These are phyloP conservation scores for Cyberlindnera maritima DNA, from an alignment of 805 yeast genomes.

Conservation along the genomic window DNA sequence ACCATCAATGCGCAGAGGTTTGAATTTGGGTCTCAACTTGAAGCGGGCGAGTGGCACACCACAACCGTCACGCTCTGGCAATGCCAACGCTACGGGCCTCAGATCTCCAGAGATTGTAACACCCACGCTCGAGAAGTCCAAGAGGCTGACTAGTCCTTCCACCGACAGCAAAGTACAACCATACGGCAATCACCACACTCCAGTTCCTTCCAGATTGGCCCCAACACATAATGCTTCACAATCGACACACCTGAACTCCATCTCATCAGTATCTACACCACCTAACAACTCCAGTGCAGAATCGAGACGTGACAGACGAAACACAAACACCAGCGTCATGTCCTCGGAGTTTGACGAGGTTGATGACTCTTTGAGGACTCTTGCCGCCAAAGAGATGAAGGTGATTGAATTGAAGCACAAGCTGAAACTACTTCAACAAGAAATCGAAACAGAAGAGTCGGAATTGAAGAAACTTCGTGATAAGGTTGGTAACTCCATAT, in stretches of 20 bases:
- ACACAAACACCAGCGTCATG: slow-evolving; percentile 18
- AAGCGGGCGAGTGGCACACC: slow-evolving; percentile 3
- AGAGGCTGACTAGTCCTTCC: slow-evolving; percentile 2
- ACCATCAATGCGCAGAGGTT: slow-evolving; percentile 21
- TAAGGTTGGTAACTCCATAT: slow-evolving; percentile 31
- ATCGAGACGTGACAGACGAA: slow-evolving; percentile 17
- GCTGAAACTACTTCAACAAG: slow-evolving; percentile 44
- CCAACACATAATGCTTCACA: not conserved
- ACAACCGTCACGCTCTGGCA: not conserved
- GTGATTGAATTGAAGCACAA: slow-evolving; percentile 59
- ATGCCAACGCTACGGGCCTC: not conserved
- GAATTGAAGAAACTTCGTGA: slow-evolving; percentile 33
- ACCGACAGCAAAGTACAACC: slow-evolving; percentile 8
- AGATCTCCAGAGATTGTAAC: slow-evolving; percentile 15
- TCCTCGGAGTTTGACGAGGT: slow-evolving; percentile 34
- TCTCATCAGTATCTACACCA: not conserved
- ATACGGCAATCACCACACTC: not conserved
- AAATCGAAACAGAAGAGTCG: slow-evolving; percentile 38
- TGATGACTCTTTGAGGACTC: slow-evolving; percentile 52
- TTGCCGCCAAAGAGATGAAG: slow-evolving; percentile 69
- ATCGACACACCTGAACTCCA: not conserved
- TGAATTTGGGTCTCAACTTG: slow-evolving; percentile 22
- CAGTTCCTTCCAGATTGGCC: not conserved
- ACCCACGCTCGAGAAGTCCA: slow-evolving; percentile 7
- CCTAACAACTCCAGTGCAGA: not conserved